These are phyloP conservation scores for Pleurotus platypus DNA, from an alignment of 768 basidiomycete species.

Conservation along the genomic window DNA sequence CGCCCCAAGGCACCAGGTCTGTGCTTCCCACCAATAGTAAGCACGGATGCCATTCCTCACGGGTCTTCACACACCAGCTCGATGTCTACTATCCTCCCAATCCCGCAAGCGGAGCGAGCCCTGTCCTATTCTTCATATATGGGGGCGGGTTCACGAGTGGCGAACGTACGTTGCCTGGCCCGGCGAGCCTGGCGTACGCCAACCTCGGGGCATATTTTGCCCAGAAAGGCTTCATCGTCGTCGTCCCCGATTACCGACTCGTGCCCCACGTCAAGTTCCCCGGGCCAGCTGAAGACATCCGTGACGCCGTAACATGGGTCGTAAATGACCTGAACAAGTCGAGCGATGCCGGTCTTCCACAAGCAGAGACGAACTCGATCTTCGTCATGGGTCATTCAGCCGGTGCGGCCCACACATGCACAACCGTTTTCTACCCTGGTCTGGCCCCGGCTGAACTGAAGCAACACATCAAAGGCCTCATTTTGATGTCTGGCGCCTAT, in stretches of 20 bases:
- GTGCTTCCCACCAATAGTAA: too few species aligned
- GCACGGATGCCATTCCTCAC: too few species aligned
- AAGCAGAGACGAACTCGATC: conserved; percentile 37
- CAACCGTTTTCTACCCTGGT: conserved; percentile 36
- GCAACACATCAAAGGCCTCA: conserved; percentile 36
- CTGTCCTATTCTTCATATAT: conserved; percentile 62
- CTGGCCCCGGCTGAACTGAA: conserved; percentile 29
- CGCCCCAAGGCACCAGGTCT: conserved; percentile 47
- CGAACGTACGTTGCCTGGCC: conserved; percentile 39
- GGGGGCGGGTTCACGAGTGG: conserved; percentile 63
- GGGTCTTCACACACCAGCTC: conserved; percentile 33
- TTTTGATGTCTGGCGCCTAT: conserved; percentile 46
- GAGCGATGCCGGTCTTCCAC: conserved; percentile 10
- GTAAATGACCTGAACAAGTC: conserved; percentile 25
- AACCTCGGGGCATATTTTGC: conserved; percentile 63
- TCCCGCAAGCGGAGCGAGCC: conserved; percentile 26
- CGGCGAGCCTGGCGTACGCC: conserved; percentile 50
- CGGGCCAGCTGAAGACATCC: conserved; percentile 49
- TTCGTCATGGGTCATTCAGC: conserved; percentile 62
- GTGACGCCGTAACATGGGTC: conserved; percentile 57
- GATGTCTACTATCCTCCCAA: conserved; percentile 61
- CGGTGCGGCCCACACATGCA: conserved; percentile 48
- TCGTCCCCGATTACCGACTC: conserved; percentile 69
- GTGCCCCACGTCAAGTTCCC: conserved; percentile 58
- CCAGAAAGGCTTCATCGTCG: conserved; percentile 51